Base-by-base conservation (phyloP, 768 basidiomycete species). In the Hypholoma fasciculare region DNA sequence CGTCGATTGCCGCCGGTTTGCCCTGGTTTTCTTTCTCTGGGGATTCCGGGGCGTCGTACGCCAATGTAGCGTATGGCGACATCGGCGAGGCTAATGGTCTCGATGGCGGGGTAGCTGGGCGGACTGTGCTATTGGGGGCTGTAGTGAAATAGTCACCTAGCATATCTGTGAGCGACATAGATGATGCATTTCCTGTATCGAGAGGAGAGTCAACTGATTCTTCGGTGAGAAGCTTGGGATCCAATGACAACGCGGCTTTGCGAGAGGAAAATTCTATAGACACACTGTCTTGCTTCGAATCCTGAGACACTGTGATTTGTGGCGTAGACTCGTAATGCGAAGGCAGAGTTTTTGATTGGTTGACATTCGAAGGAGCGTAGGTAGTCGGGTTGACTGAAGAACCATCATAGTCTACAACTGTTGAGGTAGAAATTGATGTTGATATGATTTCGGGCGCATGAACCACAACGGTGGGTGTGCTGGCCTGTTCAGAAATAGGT, bases 41-140 rank as follows among this genome's bases (percentile, higher is more conserved):
- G 53, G 58, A 23, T 46, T 63, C 65, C 9, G 62, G 66, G 40
- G 39, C 43, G 36, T 66, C 65, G 38, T 68, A 67, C 12, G 67
- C 64, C 14, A 65, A 54, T 40, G n/a, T 60, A 17, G 64, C 64
- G 2, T 47, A 49, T 19, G 66, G 64, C 26, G 66, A 65, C n/a
- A 63, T 40, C 0, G 63, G 58, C 12, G 56, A 52, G 0, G 54
- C 47, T 1, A 49, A 44, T 9, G 60, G 54, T 46, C 34, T 39
- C n/a, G 49, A 39, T 2, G 56, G 58, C 6, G 63, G 58, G 17
- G 63, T 61, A 2, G 55, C 50, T 7, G 56, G 20, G 12, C 57
- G 52, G 38, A 54, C 54, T 9, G 26, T 26, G 13, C 46, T 49
- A 6, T 58, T 48, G 13, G 16, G 49, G 13, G 51, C 19, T 2